Evolutionary conservation across 495 filamentous ascomycete genomes (phyloP).

Genomic region (Extremus antarcticus): DNA sequence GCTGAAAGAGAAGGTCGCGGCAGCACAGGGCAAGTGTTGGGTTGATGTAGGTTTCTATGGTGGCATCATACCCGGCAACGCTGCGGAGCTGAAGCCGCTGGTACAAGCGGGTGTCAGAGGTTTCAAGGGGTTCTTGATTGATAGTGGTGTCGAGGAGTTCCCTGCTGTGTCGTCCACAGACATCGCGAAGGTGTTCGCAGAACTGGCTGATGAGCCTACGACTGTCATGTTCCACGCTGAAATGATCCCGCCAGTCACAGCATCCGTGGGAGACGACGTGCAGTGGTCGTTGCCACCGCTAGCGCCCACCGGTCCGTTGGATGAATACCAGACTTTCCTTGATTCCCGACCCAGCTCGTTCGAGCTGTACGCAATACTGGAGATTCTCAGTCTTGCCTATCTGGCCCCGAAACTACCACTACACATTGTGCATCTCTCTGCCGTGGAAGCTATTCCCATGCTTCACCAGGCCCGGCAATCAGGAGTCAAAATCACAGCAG

Average conservation of each 20-base stretch:
- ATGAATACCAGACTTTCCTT: conserved; percentile 81
- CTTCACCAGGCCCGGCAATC: conserved; percentile 64
- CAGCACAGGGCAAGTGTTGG: conserved; percentile 88
- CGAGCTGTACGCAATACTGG: conserved; percentile 80
- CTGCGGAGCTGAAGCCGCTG: conserved; percentile 63
- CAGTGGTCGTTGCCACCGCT: conserved; percentile 62
- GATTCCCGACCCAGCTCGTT: conserved; percentile 81
- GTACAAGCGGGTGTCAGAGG: conserved; percentile 79
- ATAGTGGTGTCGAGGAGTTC: conserved; percentile 94
- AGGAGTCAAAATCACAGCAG: conserved; percentile 85
- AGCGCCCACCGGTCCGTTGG: conserved; percentile 62
- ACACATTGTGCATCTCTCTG: conserved; percentile 92
- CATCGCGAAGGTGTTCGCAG: conserved; percentile 66
- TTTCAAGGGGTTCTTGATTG: conserved; percentile 96
- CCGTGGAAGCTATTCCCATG: conserved; percentile 85
- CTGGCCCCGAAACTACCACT: conserved; percentile 74
- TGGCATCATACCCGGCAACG: conserved; percentile 86
- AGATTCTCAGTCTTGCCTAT: conserved; percentile 71
- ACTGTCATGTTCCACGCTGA: conserved; percentile 98
- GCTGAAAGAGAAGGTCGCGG: conserved; percentile 72
- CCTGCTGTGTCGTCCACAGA: conserved; percentile 75
- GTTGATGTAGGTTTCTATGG: conserved; percentile 98
- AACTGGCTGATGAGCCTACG: conserved; percentile 65
- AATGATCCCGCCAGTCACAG: conserved; percentile 83
- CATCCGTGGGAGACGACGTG: conserved; percentile 69